Conservation (phyloP, 1,284 basidiomycete genomes). For the Prillingera fragicola region DNA sequence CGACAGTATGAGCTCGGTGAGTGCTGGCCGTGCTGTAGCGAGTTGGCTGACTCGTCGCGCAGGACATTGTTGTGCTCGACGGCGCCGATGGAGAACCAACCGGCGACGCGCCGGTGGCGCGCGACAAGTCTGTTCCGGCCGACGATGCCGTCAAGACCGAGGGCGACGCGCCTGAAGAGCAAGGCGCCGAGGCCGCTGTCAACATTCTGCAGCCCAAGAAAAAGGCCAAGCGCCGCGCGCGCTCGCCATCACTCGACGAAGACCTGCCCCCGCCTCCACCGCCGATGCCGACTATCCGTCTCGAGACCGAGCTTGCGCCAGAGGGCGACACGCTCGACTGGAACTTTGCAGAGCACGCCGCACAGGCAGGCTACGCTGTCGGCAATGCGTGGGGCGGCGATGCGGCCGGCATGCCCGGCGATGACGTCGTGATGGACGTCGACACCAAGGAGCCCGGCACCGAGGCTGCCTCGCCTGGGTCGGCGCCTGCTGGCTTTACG, state of each 20-base stretch:
- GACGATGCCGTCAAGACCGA: conserved; percentile 2
- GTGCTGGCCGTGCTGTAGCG: neutral
- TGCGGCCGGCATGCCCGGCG: conserved; percentile 11
- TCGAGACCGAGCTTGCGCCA: conserved; percentile 20
- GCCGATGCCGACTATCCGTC: conserved; percentile 41
- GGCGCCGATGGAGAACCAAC: conserved; percentile 11
- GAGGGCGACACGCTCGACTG: conserved; percentile 26
- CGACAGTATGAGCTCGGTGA: conserved; percentile 21
- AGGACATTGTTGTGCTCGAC: conserved; percentile 17
- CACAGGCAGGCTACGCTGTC: conserved; percentile 18
- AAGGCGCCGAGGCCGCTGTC: conserved; percentile 8
- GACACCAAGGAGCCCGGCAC: conserved; percentile 2
- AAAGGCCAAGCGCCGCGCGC: conserved; percentile 24
- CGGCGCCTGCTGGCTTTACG: too few species aligned
- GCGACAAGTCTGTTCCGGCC: conserved; percentile 14
- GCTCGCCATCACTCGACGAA: conserved; percentile 34
- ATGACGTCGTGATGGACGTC: conserved; percentile 2
- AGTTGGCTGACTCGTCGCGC: conserved; percentile 1
- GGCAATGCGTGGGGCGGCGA: conserved; percentile 14
- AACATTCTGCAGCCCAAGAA: conserved; percentile 30
- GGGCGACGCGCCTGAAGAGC: conserved; percentile 2
- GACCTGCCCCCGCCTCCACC: conserved; percentile 41
- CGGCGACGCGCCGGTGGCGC: neutral
- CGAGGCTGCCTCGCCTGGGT: neutral
- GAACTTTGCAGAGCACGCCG: conserved; percentile 37